Evolutionary conservation across 139 green algal species (phyloP).

Genomic region (Picochlorum sp.): DNA sequence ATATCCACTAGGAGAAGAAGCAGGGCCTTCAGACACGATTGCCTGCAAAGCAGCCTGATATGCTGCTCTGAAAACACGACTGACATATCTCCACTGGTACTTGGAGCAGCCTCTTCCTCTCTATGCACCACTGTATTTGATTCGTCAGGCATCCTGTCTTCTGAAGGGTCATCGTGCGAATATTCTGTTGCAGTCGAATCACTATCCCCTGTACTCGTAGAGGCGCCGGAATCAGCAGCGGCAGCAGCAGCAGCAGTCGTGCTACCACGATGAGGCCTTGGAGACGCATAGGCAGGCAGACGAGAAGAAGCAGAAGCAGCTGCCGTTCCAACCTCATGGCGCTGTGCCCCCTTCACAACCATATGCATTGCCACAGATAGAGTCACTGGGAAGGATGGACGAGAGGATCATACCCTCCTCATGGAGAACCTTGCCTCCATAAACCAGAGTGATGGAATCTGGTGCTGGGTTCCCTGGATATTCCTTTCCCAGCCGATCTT

Average conservation of each 20-base stretch:
- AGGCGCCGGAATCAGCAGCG: too few relatives aligned
- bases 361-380: constrained; percentile 43
- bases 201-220: too few relatives aligned
- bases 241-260: too few relatives aligned
- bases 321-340: not conserved
- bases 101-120: not conserved
- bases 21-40: constrained; percentile 10
- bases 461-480: constrained; percentile 22
- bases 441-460: constrained; percentile 39
- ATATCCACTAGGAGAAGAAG: not conserved
- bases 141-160: not conserved
- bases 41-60: constrained; percentile 32
- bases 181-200: too few relatives aligned
- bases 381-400: constrained; percentile 14
- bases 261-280: too few relatives aligned
- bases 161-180: too few relatives aligned
- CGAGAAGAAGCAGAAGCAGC: not conserved
- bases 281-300: too few relatives aligned
- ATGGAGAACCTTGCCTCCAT: constrained; percentile 54
- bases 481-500: constrained; percentile 7
- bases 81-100: not conserved
- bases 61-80: constrained; percentile 11
- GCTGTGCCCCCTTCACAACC: constrained; percentile 37
- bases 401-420: constrained; percentile 23
- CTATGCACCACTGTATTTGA: not conserved